phyloP scores from a whole-genome alignment of 2,329 filamentous ascomycete species.

The Fonsecaea nubica region DNA sequence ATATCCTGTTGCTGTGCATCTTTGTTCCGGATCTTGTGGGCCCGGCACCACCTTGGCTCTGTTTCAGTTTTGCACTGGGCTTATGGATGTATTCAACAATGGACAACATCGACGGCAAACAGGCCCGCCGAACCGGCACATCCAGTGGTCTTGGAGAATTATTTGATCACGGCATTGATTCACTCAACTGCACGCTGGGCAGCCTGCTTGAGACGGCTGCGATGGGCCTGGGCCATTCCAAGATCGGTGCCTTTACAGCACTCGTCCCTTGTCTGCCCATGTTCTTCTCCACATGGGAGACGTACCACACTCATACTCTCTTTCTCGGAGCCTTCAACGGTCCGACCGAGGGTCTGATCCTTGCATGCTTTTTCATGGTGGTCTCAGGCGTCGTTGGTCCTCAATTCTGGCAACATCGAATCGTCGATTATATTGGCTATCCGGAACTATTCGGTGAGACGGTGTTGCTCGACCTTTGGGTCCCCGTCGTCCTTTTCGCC shows the following conservation, averaged over 20 bases:
- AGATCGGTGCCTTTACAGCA: conserved; percentile 87
- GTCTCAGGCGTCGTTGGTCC: conserved; percentile 87
- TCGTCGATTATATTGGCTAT: conserved; percentile 72
- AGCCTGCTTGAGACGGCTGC: conserved; percentile 90
- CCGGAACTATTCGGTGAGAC: conserved; percentile 69
- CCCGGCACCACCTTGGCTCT: conserved; percentile 87
- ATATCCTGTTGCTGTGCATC: conserved; percentile 76
- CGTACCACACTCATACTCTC: conserved; percentile 95
- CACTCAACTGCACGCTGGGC: conserved; percentile 92
- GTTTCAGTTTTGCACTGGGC: conserved; percentile 93
- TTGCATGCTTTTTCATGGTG: conserved; percentile 85
- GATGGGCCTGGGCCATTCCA: conserved; percentile 86
- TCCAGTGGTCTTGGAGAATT: conserved; percentile 94
- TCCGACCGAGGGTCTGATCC: conserved; percentile 90
- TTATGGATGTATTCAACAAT: conserved; percentile 99
- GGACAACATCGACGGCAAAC: conserved; percentile 99
- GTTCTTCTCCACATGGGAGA: conserved; percentile 99
- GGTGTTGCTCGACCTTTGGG: conserved; percentile 88
- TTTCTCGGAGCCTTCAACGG: conserved; percentile 97
- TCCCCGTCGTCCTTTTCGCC: conserved; percentile 70
- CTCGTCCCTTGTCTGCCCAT: conserved; percentile 91
- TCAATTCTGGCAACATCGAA: conserved; percentile 79
- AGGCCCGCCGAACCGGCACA: conserved; percentile 90
- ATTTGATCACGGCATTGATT: conserved; percentile 99
- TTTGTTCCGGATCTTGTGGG: conserved; percentile 89